Base-by-base conservation (phyloP, 495 filamentous ascomycete genomes). In the Cryomyces antarcticus region DNA sequence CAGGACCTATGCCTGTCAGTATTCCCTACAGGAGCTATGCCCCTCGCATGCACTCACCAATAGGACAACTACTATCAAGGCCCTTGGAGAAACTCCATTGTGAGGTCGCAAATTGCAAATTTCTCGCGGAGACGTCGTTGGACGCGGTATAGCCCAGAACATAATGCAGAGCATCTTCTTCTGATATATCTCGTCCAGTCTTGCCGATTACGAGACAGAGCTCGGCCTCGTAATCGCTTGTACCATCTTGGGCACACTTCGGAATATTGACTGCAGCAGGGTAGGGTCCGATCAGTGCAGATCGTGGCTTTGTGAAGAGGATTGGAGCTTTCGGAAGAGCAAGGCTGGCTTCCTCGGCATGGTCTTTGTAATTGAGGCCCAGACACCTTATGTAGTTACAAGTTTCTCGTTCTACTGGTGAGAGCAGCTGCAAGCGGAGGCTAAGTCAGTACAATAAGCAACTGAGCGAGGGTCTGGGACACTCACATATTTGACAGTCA, bases 221-320 rank as follows among this genome's bases (percentile, higher is more conserved):
- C 45, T 69, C 66, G 5, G 57, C 64, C 46, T 69, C 64, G 40
- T 67, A 67, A 52, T 72, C 69, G 38, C 59, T 65, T 33, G 59
- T 60, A n/a, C 47, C 58, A 43, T 64, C 62, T 41, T 68, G 65
- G 0, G 63, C 64, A 41, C 52, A 48, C 37, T 57, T 62, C 5
- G 64, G 67, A 7, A 71, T 55, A 31, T 54, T 58, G 43, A 68
- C 61, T 31, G 54, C 39, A 43, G 65, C 65, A 1, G 65, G 64
- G 33, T 60, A 63, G 0, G 63, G 65, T 7, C 58, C 65, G 6
- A 49, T 53, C 1, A 73, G 51, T 1, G 64, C 59, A 4, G 59
- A 58, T 4, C 61, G 54, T 0, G 66, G 68, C 48, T 71, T 71
- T 29, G 54, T 58, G 55, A 70, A 68, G 7, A 69, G 47, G 28